Evolutionary conservation across 2,329 filamentous ascomycete genomes (phyloP), one percentile per base, ranked within the genome.

Genomic region (Lachnellula cervina): DNA sequence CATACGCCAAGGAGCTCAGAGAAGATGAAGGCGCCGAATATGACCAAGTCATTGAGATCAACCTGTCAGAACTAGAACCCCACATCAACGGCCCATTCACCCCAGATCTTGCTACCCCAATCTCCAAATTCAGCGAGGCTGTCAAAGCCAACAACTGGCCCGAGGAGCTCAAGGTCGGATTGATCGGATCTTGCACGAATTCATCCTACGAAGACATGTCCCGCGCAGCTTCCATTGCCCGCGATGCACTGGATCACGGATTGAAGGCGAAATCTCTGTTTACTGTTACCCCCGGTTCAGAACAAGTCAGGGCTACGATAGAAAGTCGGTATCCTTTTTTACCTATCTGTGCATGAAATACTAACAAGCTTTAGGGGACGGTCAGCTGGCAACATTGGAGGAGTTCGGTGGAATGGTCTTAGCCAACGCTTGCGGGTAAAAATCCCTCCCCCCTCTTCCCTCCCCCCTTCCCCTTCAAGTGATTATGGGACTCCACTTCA

Each of bases 61-160:
- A 99, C 80, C 84, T 99, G 54, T 88, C 84, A 57, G 89, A 93
- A 76, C 87, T 99, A 49, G 94, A 99, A 80, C 94, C 94, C 64
- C 90, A 97, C 74, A 91, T 99, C 80, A 99, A 99, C 80, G 94
- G 94, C 64, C 94, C 94, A 63, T 97, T 97, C 84, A 99, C 94
- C 28, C 94, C 94, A 59, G 94, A 99, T 84, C 81, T 99, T 77
- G 92, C 91, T 54, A 97, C 94, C 7, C 94, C 94, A 51, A 95
- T 99, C 73, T 96, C 90, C 77, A 94, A 97, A 80, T 96, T 97
- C 80, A 90, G 89, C 76, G 87, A 95, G 70, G 90, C 90, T 65
- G 93, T 93, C 70, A 91, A 95, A 80, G 85, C 87, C 70, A 96
- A 99, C 79, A 84, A 87, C 74, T 99, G 94, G 94, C 94, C 94